Conservation (phyloP, 2,329 filamentous ascomycete species). For the Aspergillus fumigatus region DNA sequence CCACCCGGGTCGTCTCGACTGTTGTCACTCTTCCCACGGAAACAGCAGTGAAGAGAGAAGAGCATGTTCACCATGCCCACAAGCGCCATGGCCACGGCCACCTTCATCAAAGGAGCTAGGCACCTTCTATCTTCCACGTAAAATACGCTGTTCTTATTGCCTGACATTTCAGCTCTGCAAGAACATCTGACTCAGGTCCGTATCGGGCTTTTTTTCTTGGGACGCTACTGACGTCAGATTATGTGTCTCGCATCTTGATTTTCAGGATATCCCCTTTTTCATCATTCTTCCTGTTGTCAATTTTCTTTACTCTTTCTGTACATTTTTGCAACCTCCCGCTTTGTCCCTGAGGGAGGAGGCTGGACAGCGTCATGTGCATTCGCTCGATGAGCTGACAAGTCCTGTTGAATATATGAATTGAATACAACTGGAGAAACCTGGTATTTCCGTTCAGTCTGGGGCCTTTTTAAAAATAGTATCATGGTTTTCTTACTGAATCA, state of each 20-base stretch:
- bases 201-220: not conserved
- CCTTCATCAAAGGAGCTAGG: not conserved
- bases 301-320: conserved; percentile 7
- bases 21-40: conserved; percentile 17
- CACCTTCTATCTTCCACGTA: not conserved
- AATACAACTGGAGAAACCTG: conserved; percentile 8
- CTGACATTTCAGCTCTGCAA: not conserved
- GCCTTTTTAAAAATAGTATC: not conserved
- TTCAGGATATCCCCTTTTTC: not conserved
- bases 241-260: not conserved
- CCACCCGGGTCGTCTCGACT: conserved; percentile 20
- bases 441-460: not conserved
- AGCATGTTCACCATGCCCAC: conserved; percentile 17
- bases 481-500: not conserved
- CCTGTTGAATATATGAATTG: conserved; percentile 12
- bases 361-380: conserved; percentile 7
- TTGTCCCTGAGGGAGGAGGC: conserved; percentile 12
- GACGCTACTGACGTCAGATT: not conserved
- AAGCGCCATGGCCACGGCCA: conserved; percentile 23
- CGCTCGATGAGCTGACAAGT: conserved; percentile 11
- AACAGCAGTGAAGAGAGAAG: conserved; percentile 14
- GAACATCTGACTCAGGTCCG: not conserved
- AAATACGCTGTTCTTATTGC: not conserved
- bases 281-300: not conserved
- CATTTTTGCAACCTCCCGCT: conserved; percentile 10